Base-by-base conservation (phyloP, 176 grass and related monocot genomes). In the Metroxylon sagu region DNA sequence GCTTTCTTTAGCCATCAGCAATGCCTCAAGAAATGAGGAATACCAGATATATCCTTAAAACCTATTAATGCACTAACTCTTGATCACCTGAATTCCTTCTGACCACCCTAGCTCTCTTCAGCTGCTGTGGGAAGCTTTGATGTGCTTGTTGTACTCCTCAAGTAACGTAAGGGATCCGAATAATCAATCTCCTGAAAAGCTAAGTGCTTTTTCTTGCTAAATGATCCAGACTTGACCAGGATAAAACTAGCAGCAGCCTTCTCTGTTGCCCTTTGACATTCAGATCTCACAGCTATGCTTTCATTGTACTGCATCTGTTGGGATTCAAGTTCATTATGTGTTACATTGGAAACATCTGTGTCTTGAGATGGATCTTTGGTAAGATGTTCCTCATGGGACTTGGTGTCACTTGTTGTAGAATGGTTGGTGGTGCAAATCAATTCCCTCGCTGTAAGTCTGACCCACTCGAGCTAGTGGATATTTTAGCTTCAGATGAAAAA, bases 71-170 rank as follows among this genome's bases (percentile, higher is more conserved):
- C 61, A 29, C 19, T 4, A 50, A 30, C 1, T 4, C 16, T 39
- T 54, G n/a, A n/a, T n/a, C n/a, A 97, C 93, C 84, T 97, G 93
- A 55, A 97, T 82, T 28, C 81, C 93, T 77, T 83, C 54, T 61
- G 93, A 97, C 31, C 83, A 70, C 53, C 85, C 79, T 10, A 79
- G 59, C 69, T 92, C 93, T 73, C n/a, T n/a, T 92, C 80, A 28
- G 80, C 55, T 16, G 80, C 80, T 2, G 87, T 85, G 25, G 91
- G 75, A 66, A 74, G 80, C 62, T 54, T 97, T 64, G 71, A 67
- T 18, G 66, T 64, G 18, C 58, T 69, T 3, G 70, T 53, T 62
- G 72, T 97, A 61, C 79, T 71, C 31, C 69, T 88, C 14, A 83
- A 83, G 30, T 75, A 80, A 5, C 56, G 59, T 8, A 97, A 6